These are phyloP conservation scores for Pyracantha coccinea DNA, from an alignment of 331 rosid genomes.

Conservation along the genomic window DNA sequence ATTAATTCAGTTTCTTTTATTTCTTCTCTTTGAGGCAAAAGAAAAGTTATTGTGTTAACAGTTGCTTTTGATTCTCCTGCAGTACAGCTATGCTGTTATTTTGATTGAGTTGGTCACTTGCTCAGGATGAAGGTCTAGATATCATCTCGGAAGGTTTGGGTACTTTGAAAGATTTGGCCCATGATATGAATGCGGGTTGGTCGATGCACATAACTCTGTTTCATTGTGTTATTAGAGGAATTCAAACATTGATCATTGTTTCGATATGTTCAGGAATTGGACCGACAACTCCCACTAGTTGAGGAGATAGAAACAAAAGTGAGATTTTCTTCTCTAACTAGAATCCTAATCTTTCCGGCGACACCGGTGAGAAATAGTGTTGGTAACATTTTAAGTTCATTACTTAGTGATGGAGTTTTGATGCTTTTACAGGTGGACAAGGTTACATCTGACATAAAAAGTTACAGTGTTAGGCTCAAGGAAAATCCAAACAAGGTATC, in stretches of 20 bases:
- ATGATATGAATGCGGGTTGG: conserved; percentile 89
- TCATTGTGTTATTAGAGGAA: background rate
- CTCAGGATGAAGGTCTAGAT: conserved; percentile 83
- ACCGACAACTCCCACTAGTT: conserved; percentile 79
- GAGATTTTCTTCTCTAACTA: background rate
- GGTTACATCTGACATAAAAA: conserved; percentile 49
- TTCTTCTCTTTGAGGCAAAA: background rate
- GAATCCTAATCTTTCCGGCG: background rate
- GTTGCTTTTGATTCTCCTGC: background rate
- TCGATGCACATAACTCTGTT: conserved; percentile 9
- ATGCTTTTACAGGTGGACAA: conserved; percentile 54
- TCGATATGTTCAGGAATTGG: conserved; percentile 60
- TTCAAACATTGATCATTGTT: conserved; percentile 5
- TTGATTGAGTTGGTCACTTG: conserved; percentile 13
- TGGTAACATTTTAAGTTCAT: conserved; percentile 2
- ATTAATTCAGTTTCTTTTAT: conserved; percentile 12
- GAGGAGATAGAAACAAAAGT: conserved; percentile 89
- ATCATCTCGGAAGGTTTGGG: conserved; percentile 86
- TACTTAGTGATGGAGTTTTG: background rate
- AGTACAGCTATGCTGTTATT: background rate
- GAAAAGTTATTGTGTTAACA: conserved; percentile 1
- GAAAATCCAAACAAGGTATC: conserved; percentile 62
- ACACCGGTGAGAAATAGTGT: background rate
- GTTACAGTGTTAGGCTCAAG: conserved; percentile 67
- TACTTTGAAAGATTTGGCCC: conserved; percentile 64